Evolutionary conservation across 768 basidiomycete species (phyloP).

Genomic region (Rubroboletus pulcherrimus): DNA sequence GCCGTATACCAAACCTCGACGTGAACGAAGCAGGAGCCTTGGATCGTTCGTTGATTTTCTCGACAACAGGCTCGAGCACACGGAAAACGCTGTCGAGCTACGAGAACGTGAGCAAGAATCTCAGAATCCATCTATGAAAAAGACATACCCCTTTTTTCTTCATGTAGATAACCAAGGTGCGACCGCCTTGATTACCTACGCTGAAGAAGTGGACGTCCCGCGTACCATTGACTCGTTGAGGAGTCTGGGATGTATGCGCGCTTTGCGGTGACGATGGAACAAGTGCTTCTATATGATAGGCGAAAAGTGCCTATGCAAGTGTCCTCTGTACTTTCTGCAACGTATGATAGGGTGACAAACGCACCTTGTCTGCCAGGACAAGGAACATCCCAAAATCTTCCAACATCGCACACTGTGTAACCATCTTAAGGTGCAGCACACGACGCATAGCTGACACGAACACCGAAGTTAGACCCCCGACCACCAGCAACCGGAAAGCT

Average conservation of each 20-base stretch:
- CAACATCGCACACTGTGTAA: constrained; percentile 93
- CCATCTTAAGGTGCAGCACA: constrained; percentile 89
- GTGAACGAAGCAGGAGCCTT: constrained; percentile 69
- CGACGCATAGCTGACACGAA: constrained; percentile 72
- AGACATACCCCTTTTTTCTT: constrained; percentile 79
- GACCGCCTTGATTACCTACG: constrained; percentile 80
- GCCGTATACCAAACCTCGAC: constrained; percentile 71
- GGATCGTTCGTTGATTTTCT: constrained; percentile 76
- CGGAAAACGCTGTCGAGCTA: constrained; percentile 91
- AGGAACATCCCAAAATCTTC: constrained; percentile 97
- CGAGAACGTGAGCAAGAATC: not conserved
- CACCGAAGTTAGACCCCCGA: constrained; percentile 5
- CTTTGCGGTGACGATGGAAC: constrained; percentile 81
- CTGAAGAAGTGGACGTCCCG: constrained; percentile 96
- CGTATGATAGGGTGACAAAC: not conserved
- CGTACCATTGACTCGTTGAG: constrained; percentile 86
- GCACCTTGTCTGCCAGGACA: constrained; percentile 87
- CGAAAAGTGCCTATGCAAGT: constrained; percentile 66
- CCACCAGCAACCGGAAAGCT: not conserved
- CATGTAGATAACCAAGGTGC: constrained; percentile 93
- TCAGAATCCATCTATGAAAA: constrained; percentile 5
- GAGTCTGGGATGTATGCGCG: constrained; percentile 67
- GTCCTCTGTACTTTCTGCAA: not conserved
- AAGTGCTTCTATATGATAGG: constrained; percentile 93
- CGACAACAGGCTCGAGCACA: constrained; percentile 94